These are phyloP conservation scores for Chaetomiaceae sp. DNA, from an alignment of 2,329 filamentous ascomycete species.

Conservation along the genomic window DNA sequence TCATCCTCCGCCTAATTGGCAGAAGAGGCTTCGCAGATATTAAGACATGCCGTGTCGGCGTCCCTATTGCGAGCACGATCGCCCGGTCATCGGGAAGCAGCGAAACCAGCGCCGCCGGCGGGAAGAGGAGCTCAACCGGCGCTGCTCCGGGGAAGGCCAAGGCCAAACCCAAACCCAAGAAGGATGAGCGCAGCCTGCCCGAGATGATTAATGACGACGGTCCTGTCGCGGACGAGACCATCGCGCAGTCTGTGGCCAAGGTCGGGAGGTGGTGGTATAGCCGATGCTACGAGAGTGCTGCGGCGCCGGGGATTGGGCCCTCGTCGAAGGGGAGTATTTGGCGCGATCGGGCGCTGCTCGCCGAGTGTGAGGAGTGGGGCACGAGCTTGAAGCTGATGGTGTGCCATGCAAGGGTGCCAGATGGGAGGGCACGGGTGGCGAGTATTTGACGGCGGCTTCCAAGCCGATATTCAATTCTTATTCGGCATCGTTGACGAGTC, in stretches of 20 bases:
- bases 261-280: conserved; percentile 97
- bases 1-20: conserved; percentile 63
- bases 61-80: conserved; percentile 61
- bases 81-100: conserved; percentile 31
- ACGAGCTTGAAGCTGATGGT: conserved; percentile 89
- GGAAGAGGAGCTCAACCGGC: background rate
- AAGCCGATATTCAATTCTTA: background rate
- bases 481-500: background rate
- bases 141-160: conserved; percentile 15
- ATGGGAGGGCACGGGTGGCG: conserved; percentile 41
- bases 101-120: conserved; percentile 11
- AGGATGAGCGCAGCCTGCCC: conserved; percentile 54
- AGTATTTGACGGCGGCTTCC: conserved; percentile 39
- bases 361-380: conserved; percentile 80
- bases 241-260: conserved; percentile 85
- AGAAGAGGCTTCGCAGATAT: conserved; percentile 66
- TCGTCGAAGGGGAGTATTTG: conserved; percentile 62
- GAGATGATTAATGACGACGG: conserved; percentile 70
- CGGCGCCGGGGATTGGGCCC: conserved; percentile 41
- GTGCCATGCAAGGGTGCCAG: conserved; percentile 81
- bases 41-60: conserved; percentile 71
- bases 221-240: conserved; percentile 72
- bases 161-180: conserved; percentile 31
- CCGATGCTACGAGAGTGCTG: conserved; percentile 76
- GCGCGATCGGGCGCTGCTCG: conserved; percentile 67